Percentiles rank a stretch among this genome's conserved stretches.
Conservation (phyloP, 257 asterid genomes). For the Solanum neorickii region DNA sequence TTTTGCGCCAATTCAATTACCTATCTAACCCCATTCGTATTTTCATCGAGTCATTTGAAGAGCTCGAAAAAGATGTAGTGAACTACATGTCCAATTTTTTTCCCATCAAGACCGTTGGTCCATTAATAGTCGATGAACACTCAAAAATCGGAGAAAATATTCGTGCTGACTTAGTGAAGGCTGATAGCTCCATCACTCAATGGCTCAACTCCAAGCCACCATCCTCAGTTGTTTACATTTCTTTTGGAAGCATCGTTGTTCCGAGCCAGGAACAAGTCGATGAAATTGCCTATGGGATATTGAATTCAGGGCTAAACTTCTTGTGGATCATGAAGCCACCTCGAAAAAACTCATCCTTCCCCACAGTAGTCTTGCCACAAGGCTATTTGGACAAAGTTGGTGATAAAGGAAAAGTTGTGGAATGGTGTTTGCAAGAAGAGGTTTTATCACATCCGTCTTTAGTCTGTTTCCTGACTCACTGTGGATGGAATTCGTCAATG, state of each 20-base stretch:
- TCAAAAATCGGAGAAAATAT: background rate
- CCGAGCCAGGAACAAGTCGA: slow-evolving; percentile 2
- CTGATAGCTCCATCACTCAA: background rate
- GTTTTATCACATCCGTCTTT: slow-evolving; percentile 10
- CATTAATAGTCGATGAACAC: background rate
- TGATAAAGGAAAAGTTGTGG: slow-evolving; percentile 8
- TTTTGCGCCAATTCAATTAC: background rate
- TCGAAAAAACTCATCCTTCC: background rate
- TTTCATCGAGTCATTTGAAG: background rate
- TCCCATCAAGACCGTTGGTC: background rate
- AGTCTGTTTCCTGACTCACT: slow-evolving; percentile 3
- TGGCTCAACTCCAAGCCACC: slow-evolving; percentile 16
- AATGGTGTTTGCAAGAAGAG: slow-evolving; percentile 7
- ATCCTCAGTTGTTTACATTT: slow-evolving; percentile 14
- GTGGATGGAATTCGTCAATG: slow-evolving; percentile 5
- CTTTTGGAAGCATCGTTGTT: slow-evolving; percentile 12
- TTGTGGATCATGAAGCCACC: slow-evolving; percentile 14
- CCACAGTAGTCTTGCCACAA: background rate
- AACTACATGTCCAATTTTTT: background rate
- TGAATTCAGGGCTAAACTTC: background rate
- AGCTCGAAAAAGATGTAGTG: background rate
- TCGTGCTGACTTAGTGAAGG: background rate
- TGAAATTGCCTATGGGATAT: slow-evolving; percentile 9
- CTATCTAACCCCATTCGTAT: background rate
- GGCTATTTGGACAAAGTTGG: slow-evolving; percentile 4